A percentile compares a stretch with the other conserved stretches of the same genome.
phyloP scores from a whole-genome alignment of 2,329 filamentous ascomycete species.

The Colletotrichum karsti region DNA sequence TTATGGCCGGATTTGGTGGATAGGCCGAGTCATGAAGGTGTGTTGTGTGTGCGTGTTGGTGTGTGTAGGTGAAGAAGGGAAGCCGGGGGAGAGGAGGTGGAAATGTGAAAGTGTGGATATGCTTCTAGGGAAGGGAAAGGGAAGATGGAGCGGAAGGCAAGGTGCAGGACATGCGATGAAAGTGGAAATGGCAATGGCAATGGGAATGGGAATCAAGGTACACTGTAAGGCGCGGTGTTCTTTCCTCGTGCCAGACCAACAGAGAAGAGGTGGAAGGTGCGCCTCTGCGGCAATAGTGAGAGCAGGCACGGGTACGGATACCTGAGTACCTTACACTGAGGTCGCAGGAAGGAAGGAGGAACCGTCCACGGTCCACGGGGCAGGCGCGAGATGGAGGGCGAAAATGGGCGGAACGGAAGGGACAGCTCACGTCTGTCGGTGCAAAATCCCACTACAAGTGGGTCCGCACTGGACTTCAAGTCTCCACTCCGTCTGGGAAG shows the following conservation, averaged over 20 bases:
- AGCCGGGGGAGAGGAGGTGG: constrained; percentile 17
- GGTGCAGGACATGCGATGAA: not conserved
- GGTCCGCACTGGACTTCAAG: constrained; percentile 30
- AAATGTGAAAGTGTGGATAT: constrained; percentile 28
- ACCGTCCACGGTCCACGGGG: constrained; percentile 12
- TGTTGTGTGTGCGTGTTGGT: not conserved
- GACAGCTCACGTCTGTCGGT: constrained; percentile 30
- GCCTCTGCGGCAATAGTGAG: not conserved
- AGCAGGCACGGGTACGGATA: constrained; percentile 7
- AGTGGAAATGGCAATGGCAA: not conserved
- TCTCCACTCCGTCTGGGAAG: not conserved
- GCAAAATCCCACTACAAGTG: constrained; percentile 33
- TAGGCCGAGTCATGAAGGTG: constrained; percentile 16
- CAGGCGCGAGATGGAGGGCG: constrained; percentile 18
- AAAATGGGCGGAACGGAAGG: constrained; percentile 30
- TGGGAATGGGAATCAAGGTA: not conserved
- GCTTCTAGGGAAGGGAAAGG: not conserved
- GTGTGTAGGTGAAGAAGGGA: constrained; percentile 11
- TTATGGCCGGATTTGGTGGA: constrained; percentile 9
- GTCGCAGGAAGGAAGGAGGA: not conserved
- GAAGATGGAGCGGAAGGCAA: not conserved
- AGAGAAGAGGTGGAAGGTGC: not conserved
- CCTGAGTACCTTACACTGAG: too few relatives aligned
- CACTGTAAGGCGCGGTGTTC: not conserved
- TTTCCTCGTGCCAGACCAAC: not conserved